Evolutionary conservation across 352 stramenopile species (phyloP), one percentile per base, ranked within the genome.

Genomic region (Phytophthora megakarya): DNA sequence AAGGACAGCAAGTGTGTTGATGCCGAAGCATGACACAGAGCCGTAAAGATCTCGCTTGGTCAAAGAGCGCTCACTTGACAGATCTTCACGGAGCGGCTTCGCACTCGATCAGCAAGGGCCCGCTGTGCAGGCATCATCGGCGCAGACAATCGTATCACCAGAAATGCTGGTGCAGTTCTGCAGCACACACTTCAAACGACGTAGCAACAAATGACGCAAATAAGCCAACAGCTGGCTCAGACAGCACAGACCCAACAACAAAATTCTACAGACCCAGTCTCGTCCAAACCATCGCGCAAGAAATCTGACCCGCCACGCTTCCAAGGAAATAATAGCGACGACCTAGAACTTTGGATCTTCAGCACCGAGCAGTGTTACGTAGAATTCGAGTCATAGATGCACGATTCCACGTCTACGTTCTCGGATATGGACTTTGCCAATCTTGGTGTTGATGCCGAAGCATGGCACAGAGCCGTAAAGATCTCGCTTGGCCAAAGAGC

Each of bases 291-390:
- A 5, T 32, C 26, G 26, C 26, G 26, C 5, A 32, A 32, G 26
- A 32, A 32, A 32, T 32, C 26, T 5, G 26, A 32, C 9, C 26
- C 9, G 26, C 26, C 26, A 32, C 26, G 26, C 26, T 32, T 32
- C 26, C 5, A 32, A 9, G 26, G 26, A 32, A 32, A 9, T 32
- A 9, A 32, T 9, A 32, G 9, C 9, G 26, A 32, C 9, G 26
- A 32, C 26, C 9, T 32, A 32, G 26, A 32, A 9, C 9, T 32
- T 5, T 32, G 26, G 26, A 32, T 10, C 9, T 32, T 32, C 9
- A 32, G 26, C 30, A 64, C 52, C 6, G 51, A 69, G 18, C 42
- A 63, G n/a, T 69, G 42, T 6, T 69, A 53, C 23, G 3, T 56
- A 23, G 49, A 30, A 5, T 26, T 43, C 5, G 9, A 32, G 9